Evolutionary conservation across 2,329 filamentous ascomycete species (phyloP), one percentile per base, ranked within the genome.

Genomic region (Juglanconis juglandina): DNA sequence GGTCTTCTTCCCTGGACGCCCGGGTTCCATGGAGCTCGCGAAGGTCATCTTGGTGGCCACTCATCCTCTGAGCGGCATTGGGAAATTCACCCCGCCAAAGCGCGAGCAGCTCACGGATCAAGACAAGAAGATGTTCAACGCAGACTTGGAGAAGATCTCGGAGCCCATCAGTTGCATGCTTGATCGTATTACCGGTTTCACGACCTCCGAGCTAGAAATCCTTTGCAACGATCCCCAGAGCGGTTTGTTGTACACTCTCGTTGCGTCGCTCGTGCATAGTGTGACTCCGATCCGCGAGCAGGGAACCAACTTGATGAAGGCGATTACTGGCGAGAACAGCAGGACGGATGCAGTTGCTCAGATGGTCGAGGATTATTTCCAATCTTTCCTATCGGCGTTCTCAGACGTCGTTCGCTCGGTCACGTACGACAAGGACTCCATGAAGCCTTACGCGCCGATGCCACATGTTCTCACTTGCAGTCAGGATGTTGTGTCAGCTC

Each of bases 301-400:
- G 14, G 88, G 90, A 1, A 84, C 93, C 6, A 89, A 92, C 66
- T 78, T 98, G 34, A 83, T 98, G 65, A 96, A 96, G 73, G 86
- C 86, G 41, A 85, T 94, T 67, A 95, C 91, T 41, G 84, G 84
- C 8, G 86, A 96, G 71, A 71, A 78, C 39, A 77, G 76, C 24
- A 80, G 83, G 53, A 73, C 75, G 42, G 81, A 82, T 13, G 81
- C 81, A 5, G 71, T 85, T n/a, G 71, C 71, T 9, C 76, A 72
- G 63, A 70, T 84, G 64, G 69, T 84, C 3, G 71, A 77, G 48
- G 68, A 74, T n/a, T 74, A 78, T 34, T 78, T 83, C 49, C 70
- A 71, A 11, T 72, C 73, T 3, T 77, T 78, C 51, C 66, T 84
- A 41, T 72, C 71, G 34, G 76, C 79, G 1, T 77, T 82, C 63